Base-by-base conservation (phyloP, 495 filamentous ascomycete genomes). In the Bacidia rubella region DNA sequence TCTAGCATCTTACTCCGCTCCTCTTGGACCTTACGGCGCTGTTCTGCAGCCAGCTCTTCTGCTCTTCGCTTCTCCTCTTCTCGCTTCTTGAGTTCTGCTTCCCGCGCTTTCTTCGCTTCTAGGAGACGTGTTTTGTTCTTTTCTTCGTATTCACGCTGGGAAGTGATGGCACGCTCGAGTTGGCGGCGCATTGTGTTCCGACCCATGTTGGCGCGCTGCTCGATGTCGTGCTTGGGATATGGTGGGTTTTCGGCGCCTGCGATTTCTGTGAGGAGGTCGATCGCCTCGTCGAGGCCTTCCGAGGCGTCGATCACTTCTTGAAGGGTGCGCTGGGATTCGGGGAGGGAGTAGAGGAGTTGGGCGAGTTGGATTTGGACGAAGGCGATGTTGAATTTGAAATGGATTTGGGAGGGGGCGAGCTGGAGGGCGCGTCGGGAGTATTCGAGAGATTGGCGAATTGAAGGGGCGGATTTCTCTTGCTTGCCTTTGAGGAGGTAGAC, bases 351-450 rank as follows among this genome's bases (percentile, higher is more conserved):
- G n/a, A 95, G 77, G 35, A 85, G 73, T 23, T 82, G 80, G 29
- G 90, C 90, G 48, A 96, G 78, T 64, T 95, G 88, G 55, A 94
- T 88, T 62, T 97, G 90, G 17, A 96, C 87, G 57, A 95, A 98
- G 21, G 92, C 92, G 15, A 98, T 86, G 64, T 98, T 98, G 77
- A 98, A 98, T 63, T 90, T 83, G 62, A 92, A 85, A 67, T 95
- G 86, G 7, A 87, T 72, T 59, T 93, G 86, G 19, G 90, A 85
- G 1, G 88, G 86, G 0, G 85, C 79, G 39, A 86, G 72, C 40
- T 79, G 76, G 25, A 90, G 77, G 19, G 90, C 88, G 72, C 90
- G 85, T 58, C 85, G 78, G 3, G 92, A 88, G 62, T 88, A 94
- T 26, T 88, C 82, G n/a, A 97, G 71, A 3, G 88, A 80, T 11